Percentiles rank a stretch among this genome's conserved stretches.
Evolutionary conservation across 345 rosid species (phyloP).

Genomic region (Hibiscus syriacus): DNA sequence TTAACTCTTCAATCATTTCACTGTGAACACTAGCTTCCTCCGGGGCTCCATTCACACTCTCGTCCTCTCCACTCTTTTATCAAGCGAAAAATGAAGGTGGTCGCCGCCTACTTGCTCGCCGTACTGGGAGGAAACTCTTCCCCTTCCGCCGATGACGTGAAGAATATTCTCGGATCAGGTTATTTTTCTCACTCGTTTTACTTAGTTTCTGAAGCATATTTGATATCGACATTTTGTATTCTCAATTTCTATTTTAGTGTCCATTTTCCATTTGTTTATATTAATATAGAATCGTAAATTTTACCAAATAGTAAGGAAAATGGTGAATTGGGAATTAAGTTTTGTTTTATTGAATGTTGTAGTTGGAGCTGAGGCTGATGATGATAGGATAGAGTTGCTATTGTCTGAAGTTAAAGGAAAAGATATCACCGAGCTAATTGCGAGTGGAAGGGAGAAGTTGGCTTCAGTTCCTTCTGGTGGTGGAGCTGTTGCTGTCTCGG

Average conservation of each 20-base stretch:
- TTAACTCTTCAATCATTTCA: not conserved
- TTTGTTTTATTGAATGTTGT: not conserved
- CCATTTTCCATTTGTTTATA: too few relatives aligned
- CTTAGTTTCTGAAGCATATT: not conserved
- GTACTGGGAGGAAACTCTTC: conserved; percentile 54
- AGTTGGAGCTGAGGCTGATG: conserved; percentile 68
- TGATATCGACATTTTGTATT: not conserved
- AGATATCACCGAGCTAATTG: conserved; percentile 62
- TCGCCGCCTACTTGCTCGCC: conserved; percentile 71
- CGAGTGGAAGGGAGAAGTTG: conserved; percentile 64
- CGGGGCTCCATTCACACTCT: not conserved
- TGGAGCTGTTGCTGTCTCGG: conserved; percentile 34
- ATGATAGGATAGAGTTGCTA: conserved; percentile 49
- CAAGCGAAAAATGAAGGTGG: conserved; percentile 48
- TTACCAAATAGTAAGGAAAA: not conserved
- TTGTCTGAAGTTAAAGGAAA: conserved; percentile 47
- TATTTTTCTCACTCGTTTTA: not conserved
- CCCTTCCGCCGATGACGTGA: conserved; percentile 51
- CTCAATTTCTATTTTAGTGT: too few relatives aligned
- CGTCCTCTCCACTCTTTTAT: not conserved
- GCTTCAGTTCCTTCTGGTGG: conserved; percentile 72
- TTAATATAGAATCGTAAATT: too few relatives aligned
- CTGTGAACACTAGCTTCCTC: not conserved
- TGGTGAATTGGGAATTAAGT: not conserved
- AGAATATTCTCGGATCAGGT: conserved; percentile 65